phyloP scores from a whole-genome alignment of 2,329 filamentous ascomycete species.

The Neospermospora avenae region DNA sequence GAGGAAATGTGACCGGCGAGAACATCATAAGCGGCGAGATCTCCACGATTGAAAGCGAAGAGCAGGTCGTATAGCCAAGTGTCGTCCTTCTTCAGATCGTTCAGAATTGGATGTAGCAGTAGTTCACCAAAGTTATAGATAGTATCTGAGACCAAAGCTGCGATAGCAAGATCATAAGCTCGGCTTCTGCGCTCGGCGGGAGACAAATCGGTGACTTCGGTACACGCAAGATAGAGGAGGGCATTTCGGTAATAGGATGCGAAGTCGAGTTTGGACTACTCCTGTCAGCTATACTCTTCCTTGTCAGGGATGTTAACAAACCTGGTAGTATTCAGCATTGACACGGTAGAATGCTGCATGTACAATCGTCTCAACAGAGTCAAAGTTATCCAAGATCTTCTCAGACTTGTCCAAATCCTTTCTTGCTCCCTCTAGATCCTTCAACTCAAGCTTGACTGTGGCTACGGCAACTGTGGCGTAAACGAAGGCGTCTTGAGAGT shows the following conservation, averaged over 20 bases:
- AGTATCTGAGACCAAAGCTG: slow-evolving; percentile 85
- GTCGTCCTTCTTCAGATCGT: slow-evolving; percentile 74
- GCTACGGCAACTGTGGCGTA: slow-evolving; percentile 91
- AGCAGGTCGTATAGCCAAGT: slow-evolving; percentile 93
- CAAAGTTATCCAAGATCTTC: slow-evolving; percentile 83
- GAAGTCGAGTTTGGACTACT: slow-evolving; percentile 78
- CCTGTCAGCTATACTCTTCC: slow-evolving; percentile 19
- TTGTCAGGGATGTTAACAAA: slow-evolving; percentile 30
- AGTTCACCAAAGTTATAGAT: slow-evolving; percentile 99
- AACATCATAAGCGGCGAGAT: slow-evolving; percentile 81
- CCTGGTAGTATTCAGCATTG: slow-evolving; percentile 93
- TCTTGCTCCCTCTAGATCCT: slow-evolving; percentile 76
- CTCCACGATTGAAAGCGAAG: slow-evolving; percentile 95
- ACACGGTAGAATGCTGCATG: slow-evolving; percentile 96
- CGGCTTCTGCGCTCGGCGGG: slow-evolving; percentile 73
- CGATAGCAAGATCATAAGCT: slow-evolving; percentile 89
- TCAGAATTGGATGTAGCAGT: slow-evolving; percentile 93
- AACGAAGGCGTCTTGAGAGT: slow-evolving; percentile 92
- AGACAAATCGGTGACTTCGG: slow-evolving; percentile 74
- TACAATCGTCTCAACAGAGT: slow-evolving; percentile 91
- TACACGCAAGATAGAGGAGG: slow-evolving; percentile 94
- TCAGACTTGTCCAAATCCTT: slow-evolving; percentile 86
- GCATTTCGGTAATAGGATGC: slow-evolving; percentile 97
- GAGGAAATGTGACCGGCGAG: slow-evolving; percentile 77
- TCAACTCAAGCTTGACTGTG: slow-evolving; percentile 76